phyloP scores from a whole-genome alignment of 108 stramenopile genomes.

The Parmales sp. region DNA sequence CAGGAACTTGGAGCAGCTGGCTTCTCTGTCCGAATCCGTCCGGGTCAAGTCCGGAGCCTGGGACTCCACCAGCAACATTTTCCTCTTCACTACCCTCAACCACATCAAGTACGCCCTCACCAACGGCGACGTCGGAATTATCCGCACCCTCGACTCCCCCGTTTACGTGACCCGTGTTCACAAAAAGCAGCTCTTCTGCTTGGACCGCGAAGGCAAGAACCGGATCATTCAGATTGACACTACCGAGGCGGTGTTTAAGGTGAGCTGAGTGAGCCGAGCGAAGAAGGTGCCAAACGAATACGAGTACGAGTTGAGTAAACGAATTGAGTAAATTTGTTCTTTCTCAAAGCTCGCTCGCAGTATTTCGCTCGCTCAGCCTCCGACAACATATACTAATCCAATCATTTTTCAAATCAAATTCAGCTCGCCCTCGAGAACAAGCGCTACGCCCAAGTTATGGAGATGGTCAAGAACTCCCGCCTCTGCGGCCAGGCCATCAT shows the following conservation, averaged over 20 bases:
- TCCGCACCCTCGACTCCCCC: slow-evolving; percentile 89
- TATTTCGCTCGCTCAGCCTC: no score
- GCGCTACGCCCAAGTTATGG: slow-evolving; percentile 90
- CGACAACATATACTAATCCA: no score
- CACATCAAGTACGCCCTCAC: slow-evolving; percentile 96
- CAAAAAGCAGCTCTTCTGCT: slow-evolving; percentile 78
- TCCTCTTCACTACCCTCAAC: slow-evolving; percentile 92
- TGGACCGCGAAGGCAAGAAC: slow-evolving; percentile 89
- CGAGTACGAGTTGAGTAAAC: no score
- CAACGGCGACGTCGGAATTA: slow-evolving; percentile 91
- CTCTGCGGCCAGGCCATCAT: slow-evolving; percentile 95
- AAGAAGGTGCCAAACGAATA: no score
- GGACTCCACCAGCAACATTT: slow-evolving; percentile 76
- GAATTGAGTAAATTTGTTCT: no score
- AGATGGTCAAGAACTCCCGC: slow-evolving; percentile 84
- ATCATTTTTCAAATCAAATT: no score
- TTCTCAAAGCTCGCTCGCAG: no score
- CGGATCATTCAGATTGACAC: slow-evolving; percentile 80
- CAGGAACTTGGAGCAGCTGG: slow-evolving; percentile 87
- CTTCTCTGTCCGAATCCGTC: slow-evolving; percentile 87
- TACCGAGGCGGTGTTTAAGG: slow-evolving; percentile 93
- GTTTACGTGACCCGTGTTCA: slow-evolving; percentile 83
- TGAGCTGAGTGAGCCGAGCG: no score
- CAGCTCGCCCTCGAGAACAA: slow-evolving; percentile 35
- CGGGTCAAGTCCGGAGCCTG: slow-evolving; percentile 93